A percentile compares a stretch with the other conserved stretches of the same genome.
Conservation (phyloP, 345 rosid species). For the Reutealis trisperma region DNA sequence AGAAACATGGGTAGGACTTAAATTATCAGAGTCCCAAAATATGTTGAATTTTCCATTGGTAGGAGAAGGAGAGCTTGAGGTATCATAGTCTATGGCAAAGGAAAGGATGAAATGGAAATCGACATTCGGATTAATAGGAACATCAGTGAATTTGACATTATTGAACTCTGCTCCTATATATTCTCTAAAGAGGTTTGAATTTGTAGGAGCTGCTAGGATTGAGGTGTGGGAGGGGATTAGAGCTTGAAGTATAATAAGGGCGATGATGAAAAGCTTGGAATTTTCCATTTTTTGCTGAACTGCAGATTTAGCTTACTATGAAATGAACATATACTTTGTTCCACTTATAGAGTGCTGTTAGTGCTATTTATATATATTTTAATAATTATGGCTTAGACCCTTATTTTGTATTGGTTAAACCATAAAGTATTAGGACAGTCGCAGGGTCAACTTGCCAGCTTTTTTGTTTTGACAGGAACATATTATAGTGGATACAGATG, state of each 20-base stretch:
- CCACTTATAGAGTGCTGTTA: neutral
- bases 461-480: neutral
- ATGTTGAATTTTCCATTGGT: constrained; percentile 18
- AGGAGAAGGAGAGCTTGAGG: constrained; percentile 13
- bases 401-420: neutral
- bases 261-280: neutral
- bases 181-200: neutral
- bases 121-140: neutral
- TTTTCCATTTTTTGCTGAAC: neutral
- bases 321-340: neutral
- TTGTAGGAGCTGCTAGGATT: neutral
- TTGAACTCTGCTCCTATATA: constrained; percentile 10
- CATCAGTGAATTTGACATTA: neutral
- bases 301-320: neutral
- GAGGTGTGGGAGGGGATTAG: neutral
- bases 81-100: constrained; percentile 17
- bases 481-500: neutral
- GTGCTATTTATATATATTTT: too few species aligned
- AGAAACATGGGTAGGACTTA: constrained; percentile 14
- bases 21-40: constrained; percentile 15
- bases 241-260: neutral
- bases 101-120: constrained; percentile 17
- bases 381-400: neutral
- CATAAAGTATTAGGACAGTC: neutral
- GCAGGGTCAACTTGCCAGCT: neutral